A percentile compares a stretch with the other conserved stretches of the same genome.
phyloP scores from a whole-genome alignment of 2,329 filamentous ascomycete species.

The Sarocladiaceae sp. region DNA sequence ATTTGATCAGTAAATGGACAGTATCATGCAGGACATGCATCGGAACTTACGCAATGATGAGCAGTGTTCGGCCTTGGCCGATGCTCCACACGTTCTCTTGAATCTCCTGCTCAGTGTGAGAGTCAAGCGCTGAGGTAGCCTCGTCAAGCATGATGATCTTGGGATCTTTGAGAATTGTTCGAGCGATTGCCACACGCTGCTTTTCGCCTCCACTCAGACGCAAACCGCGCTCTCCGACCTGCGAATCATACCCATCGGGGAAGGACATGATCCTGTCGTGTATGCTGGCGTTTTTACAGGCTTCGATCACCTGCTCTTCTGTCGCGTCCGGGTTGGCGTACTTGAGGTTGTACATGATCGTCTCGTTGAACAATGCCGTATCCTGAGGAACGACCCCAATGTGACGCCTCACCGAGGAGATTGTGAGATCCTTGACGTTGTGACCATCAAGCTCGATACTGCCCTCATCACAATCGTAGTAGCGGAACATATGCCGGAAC shows the following conservation, averaged over 20 bases:
- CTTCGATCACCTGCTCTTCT: constrained; percentile 73
- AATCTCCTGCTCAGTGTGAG: constrained; percentile 88
- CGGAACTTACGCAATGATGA: constrained; percentile 78
- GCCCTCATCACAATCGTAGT: constrained; percentile 81
- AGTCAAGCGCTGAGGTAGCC: constrained; percentile 85
- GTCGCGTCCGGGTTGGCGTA: constrained; percentile 79
- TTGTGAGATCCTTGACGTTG: constrained; percentile 79
- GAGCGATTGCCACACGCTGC: constrained; percentile 86
- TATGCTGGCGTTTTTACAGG: constrained; percentile 81
- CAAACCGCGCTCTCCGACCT: constrained; percentile 84
- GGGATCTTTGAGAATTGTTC: constrained; percentile 87
- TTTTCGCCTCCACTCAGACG: constrained; percentile 87
- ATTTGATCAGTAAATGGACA: constrained; percentile 14
- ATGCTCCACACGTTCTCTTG: constrained; percentile 79
- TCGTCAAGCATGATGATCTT: constrained; percentile 91
- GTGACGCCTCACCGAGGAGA: constrained; percentile 83
- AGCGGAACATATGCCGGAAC: constrained; percentile 91
- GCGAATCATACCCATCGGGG: constrained; percentile 81
- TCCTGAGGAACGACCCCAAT: constrained; percentile 98
- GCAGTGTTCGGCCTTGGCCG: constrained; percentile 78
- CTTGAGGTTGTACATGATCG: constrained; percentile 87
- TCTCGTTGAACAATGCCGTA: constrained; percentile 90
- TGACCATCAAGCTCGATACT: constrained; percentile 78
- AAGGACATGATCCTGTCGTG: constrained; percentile 88
- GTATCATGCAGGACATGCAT: constrained; percentile 8